These are phyloP conservation scores for Tetrapisispora phaffii DNA, from an alignment of 805 yeast species.

Conservation along the genomic window DNA sequence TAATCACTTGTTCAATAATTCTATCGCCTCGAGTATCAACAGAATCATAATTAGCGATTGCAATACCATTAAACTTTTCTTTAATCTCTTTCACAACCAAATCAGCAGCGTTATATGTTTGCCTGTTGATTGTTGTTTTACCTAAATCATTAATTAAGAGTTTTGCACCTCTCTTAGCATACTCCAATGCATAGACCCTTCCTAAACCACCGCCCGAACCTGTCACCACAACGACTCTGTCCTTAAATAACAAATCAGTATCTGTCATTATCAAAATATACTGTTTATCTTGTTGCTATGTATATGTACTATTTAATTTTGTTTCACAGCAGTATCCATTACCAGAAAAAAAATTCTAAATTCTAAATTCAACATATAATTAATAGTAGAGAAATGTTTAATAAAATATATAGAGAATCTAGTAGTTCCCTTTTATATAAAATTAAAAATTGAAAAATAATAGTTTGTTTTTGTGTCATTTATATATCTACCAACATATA, in stretches of 20 bases:
- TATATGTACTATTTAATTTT: too few species aligned
- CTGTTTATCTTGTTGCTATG: too few species aligned
- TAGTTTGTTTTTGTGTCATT: too few species aligned
- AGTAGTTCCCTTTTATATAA: too few species aligned
- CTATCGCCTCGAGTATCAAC: constrained; percentile 73
- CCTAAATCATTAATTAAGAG: constrained; percentile 94
- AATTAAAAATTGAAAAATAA: too few species aligned
- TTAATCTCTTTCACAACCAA: constrained; percentile 78
- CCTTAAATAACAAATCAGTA: constrained; percentile 46
- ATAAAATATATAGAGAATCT: too few species aligned
- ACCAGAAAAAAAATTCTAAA: too few species aligned
- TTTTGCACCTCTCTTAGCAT: constrained; percentile 83
- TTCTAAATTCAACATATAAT: too few species aligned
- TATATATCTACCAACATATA: too few species aligned
- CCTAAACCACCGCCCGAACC: constrained; percentile 99
- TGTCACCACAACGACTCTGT: constrained; percentile 83
- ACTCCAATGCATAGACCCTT: constrained; percentile 74
- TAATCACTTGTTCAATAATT: constrained; percentile 77
- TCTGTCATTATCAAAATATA: not conserved
- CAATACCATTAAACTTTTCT: constrained; percentile 58
- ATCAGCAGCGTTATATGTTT: constrained; percentile 65
- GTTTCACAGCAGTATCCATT: too few species aligned
- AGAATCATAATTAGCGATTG: constrained; percentile 91
- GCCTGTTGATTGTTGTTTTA: constrained; percentile 35
- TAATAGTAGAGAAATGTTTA: too few species aligned